Evolutionary conservation across 345 rosid genomes (phyloP).

Genomic region (Microthlaspi erraticum): DNA sequence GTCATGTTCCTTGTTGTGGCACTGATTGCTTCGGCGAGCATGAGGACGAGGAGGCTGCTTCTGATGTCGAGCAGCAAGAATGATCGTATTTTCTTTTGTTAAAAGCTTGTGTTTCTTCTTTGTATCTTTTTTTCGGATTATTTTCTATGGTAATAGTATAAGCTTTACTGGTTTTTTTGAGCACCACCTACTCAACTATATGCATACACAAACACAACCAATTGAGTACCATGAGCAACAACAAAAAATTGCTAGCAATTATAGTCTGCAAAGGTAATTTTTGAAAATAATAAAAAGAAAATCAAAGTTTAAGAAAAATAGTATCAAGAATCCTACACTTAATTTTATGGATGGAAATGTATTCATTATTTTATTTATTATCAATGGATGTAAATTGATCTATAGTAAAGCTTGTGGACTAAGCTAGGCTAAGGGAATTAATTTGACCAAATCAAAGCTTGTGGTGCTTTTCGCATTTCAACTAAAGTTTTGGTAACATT

Average conservation of each 20-base stretch:
- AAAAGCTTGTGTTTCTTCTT: no score
- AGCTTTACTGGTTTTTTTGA: constrained; percentile 7
- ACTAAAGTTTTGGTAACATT: not conserved
- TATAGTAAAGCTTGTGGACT: no score
- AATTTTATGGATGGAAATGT: not conserved
- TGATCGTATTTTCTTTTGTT: constrained; percentile 3
- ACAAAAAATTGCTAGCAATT: no score
- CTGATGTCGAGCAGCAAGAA: constrained; percentile 71
- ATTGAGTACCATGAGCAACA: not conserved
- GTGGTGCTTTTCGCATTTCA: not conserved
- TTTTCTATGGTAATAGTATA: not conserved
- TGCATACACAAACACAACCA: not conserved
- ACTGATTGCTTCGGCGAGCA: constrained; percentile 51
- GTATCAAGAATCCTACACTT: not conserved
- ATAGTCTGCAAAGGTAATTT: no score
- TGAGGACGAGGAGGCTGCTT: constrained; percentile 76
- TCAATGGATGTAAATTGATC: no score
- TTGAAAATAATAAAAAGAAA: no score
- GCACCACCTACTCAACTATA: no score
- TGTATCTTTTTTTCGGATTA: not conserved
- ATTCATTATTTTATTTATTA: not conserved
- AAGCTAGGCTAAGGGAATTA: constrained; percentile 1
- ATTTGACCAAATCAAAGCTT: not conserved
- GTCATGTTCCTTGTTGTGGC: constrained; percentile 75
- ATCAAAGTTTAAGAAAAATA: not conserved